Percentiles rank a stretch among this genome's conserved stretches.
Conservation (phyloP, 129 eudicot genomes). For the Mikania micrantha region DNA sequence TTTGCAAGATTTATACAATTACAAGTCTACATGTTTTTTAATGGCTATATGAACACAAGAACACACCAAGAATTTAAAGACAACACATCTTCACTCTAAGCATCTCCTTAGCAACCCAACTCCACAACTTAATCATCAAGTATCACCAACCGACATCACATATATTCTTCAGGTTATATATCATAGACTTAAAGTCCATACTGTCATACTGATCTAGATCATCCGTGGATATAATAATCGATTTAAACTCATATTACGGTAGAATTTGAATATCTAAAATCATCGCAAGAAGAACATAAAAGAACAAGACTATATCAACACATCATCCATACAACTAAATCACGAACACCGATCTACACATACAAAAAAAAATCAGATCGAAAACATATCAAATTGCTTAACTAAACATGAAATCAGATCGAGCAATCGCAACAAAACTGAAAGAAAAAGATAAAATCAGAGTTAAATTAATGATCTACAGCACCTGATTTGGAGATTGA, state of each 20-base stretch:
- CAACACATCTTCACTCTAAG: too few relatives aligned
- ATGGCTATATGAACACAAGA: too few relatives aligned
- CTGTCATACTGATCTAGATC: conserved; percentile 8
- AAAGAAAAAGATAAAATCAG: neutral
- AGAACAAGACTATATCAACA: neutral
- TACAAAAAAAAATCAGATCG: neutral
- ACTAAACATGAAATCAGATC: neutral
- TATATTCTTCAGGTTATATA: neutral
- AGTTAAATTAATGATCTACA: neutral
- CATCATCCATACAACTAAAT: neutral
- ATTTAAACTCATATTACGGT: neutral
- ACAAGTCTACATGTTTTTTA: neutral
- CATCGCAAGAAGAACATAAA: neutral
- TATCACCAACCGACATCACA: neutral
- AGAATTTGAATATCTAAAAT: neutral
- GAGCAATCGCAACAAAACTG: neutral
- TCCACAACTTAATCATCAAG: neutral
- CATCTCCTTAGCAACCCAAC: neutral
- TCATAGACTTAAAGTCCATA: neutral
- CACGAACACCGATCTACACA: neutral
- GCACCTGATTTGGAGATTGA: conserved; percentile 17
- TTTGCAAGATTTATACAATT: neutral
- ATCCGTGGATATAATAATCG: neutral
- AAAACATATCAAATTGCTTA: neutral
- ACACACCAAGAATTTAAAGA: too few relatives aligned